Evolutionary conservation across 139 green algal species (phyloP).

Genomic region (Micractinium conductrix): DNA sequence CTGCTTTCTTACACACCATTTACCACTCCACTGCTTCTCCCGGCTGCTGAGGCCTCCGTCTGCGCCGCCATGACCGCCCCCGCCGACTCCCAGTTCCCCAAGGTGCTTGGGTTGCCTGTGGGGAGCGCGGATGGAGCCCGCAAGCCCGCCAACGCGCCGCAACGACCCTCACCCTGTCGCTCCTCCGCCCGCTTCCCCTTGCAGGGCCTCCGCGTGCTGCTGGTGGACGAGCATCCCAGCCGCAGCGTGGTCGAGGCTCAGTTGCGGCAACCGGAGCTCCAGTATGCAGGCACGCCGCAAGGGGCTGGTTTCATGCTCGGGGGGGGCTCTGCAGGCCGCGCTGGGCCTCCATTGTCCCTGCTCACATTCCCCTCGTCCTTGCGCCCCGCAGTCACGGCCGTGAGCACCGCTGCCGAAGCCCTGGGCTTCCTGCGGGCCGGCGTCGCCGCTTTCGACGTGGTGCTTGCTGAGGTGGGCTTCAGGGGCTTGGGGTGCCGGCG

Average conservation of each 20-base stretch:
- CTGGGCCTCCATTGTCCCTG: not conserved
- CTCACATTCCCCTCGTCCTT: no score
- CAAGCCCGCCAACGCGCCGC: no score
- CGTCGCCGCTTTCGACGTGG: constrained; percentile 26
- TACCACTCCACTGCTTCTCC: no score
- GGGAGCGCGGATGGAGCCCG: no score
- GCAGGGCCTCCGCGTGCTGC: constrained; percentile 42
- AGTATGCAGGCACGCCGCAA: constrained; percentile 29
- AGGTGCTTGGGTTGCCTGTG: not conserved
- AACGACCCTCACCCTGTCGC: not conserved
- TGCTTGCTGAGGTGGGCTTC: constrained; percentile 44
- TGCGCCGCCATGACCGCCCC: not conserved
- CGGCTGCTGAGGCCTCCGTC: not conserved
- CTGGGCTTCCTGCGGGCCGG: constrained; percentile 10
- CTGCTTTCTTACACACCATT: no score
- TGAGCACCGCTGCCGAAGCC: constrained; percentile 5
- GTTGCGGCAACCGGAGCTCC: constrained; percentile 32
- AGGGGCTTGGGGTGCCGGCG: not conserved
- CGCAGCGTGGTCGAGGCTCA: constrained; percentile 4
- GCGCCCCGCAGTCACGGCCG: constrained; percentile 33
- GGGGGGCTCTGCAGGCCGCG: not conserved
- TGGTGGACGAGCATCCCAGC: constrained; percentile 33
- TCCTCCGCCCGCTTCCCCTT: no score
- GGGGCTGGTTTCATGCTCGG: not conserved
- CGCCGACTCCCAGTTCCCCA: constrained; percentile 24